phyloP scores from a whole-genome alignment of 495 filamentous ascomycete genomes.

The Tetracladium setigerum region DNA sequence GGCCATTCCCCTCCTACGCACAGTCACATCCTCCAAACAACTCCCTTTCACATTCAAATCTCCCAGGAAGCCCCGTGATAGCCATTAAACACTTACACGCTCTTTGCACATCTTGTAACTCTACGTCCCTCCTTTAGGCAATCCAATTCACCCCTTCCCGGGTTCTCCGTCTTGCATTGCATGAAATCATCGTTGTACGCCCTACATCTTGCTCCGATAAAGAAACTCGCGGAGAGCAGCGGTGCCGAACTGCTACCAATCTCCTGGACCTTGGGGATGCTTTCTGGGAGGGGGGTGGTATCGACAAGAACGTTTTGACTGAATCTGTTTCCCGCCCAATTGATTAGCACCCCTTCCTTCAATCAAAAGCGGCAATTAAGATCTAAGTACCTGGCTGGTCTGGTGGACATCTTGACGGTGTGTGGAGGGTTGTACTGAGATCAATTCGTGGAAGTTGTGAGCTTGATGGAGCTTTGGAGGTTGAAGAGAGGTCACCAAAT shows the following conservation, averaged over 20 bases:
- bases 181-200: slow-evolving; percentile 98
- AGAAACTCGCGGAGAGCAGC: slow-evolving; percentile 85
- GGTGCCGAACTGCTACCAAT: slow-evolving; percentile 88
- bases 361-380: background rate
- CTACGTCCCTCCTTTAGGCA: slow-evolving; percentile 94
- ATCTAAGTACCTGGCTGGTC: slow-evolving; percentile 39
- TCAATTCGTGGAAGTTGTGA: too few relatives aligned
- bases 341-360: slow-evolving; percentile 1
- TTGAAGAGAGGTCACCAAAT: background rate
- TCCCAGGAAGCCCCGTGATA: background rate
- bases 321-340: slow-evolving; percentile 53
- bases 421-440: slow-evolving; percentile 7
- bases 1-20: background rate
- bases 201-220: slow-evolving; percentile 91
- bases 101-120: slow-evolving; percentile 91
- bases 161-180: slow-evolving; percentile 90
- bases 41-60: background rate
- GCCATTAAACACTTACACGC: slow-evolving; percentile 64
- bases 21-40: background rate
- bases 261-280: slow-evolving; percentile 86
- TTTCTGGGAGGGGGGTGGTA: slow-evolving; percentile 87
- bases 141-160: slow-evolving; percentile 82
- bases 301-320: slow-evolving; percentile 88
- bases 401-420: slow-evolving; percentile 39
- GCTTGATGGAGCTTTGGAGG: too few relatives aligned